Percentiles rank a stretch among this genome's conserved stretches.
These are phyloP conservation scores for Trichoderma afroharzianum DNA, from an alignment of 2,329 filamentous ascomycete genomes.

Conservation along the genomic window DNA sequence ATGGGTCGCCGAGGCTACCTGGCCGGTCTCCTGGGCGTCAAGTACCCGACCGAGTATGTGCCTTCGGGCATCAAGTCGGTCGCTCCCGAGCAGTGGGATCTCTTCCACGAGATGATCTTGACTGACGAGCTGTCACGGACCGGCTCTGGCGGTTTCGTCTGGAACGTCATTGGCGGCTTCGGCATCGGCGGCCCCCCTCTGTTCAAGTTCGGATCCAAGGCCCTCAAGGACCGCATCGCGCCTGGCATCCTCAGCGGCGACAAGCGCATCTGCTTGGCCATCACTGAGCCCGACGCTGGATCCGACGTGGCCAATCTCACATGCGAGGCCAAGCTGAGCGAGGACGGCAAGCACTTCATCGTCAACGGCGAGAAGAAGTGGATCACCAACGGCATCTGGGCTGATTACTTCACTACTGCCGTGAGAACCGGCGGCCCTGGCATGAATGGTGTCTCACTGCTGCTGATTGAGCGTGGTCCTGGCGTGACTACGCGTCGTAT, in stretches of 20 bases:
- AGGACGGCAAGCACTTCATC: slow-evolving; percentile 98
- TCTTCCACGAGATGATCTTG: slow-evolving; percentile 95
- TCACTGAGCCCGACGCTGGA: slow-evolving; percentile 94
- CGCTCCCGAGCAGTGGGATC: slow-evolving; percentile 85
- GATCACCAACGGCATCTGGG: slow-evolving; percentile 98
- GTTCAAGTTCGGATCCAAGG: slow-evolving; percentile 85
- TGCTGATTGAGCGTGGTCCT: slow-evolving; percentile 86
- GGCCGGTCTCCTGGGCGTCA: slow-evolving; percentile 80
- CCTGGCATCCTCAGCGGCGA: slow-evolving; percentile 86
- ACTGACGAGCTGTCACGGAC: slow-evolving; percentile 90
- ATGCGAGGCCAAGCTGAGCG: slow-evolving; percentile 90
- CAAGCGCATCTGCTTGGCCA: slow-evolving; percentile 95
- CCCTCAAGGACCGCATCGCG: slow-evolving; percentile 79
- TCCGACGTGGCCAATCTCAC: slow-evolving; percentile 93
- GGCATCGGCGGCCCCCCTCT: slow-evolving; percentile 91
- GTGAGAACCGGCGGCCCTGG: slow-evolving; percentile 84
- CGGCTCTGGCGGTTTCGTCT: slow-evolving; percentile 89
- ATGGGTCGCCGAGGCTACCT: slow-evolving; percentile 93
- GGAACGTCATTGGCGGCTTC: slow-evolving; percentile 96
- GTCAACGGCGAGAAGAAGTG: slow-evolving; percentile 99
- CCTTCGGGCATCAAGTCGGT: slow-evolving; percentile 66
- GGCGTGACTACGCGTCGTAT: slow-evolving; percentile 92
- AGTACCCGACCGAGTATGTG: slow-evolving; percentile 75
- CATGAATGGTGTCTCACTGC: slow-evolving; percentile 87
- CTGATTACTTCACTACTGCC: slow-evolving; percentile 95